Evolutionary conservation across 768 basidiomycete species (phyloP), one percentile per base, ranked within the genome.

Genomic region (Russula ochroleuca): DNA sequence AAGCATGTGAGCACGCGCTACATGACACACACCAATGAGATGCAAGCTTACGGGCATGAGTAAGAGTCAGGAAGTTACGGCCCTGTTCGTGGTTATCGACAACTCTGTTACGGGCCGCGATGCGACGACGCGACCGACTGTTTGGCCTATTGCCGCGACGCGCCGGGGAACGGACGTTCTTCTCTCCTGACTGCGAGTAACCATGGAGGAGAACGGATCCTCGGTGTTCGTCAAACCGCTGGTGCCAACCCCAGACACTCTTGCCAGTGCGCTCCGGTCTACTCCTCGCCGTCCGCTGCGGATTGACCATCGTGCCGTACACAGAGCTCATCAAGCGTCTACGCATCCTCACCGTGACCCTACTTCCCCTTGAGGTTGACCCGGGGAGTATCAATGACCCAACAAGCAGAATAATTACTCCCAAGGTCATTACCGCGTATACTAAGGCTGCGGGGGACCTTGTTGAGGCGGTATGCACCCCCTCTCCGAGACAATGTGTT

Each of bases 361-460:
- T 97, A 5, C 79, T 97, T 2, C 94, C 94, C 10, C 80, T 93
- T 10, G 85, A 95, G 74, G 92, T 95, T 17, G 82, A 88, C 41
- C 75, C 81, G 3, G 76, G 78, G 38, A 79, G 74, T 25, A 83
- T 97, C 59, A 83, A 79, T 69, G 86, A 87, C 38, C 84, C 93
- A 0, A 94, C 90, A 0, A 90, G 87, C 73, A 83, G 91, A 62
- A 80, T 94, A 56, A 90, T 96, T 49, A 94, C 92, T 0, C 88
- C 88, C 0, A 78, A 80, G 56, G 90, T 96, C 50, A 82, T 98
- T 62, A 77, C 78, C 45, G 85, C 93, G 1, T 98, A 87, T 70
- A 81, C 79, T 31, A 83, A 82, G 55, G 88, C 92, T 25, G 94
- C 90, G 9, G 95, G 95, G 7, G 93, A 96, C 74, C 94, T 94